Evolutionary conservation across 1,284 basidiomycete genomes (phyloP), one percentile per base, ranked within the genome.

Genomic region (Microbotryum silenes-acaulis): DNA sequence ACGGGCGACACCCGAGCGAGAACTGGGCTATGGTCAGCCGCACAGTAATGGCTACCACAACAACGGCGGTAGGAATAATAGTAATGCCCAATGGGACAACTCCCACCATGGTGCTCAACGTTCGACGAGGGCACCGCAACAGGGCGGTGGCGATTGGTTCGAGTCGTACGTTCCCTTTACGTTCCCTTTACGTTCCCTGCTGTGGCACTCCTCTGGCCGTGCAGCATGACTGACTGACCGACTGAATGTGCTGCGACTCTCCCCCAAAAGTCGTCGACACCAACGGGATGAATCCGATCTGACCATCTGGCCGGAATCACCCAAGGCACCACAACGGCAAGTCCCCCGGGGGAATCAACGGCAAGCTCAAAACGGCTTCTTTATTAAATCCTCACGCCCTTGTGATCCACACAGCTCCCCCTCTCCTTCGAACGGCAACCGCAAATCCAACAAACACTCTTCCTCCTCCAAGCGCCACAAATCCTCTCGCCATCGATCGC

Each of bases 261-360:
- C 6, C 27, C 27, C 27, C 27, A 27, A 27, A 27, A 27, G 91
- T 70, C 89, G 91, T 27, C 80, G 89, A 56, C 74, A 80, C 61
- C 84, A 91, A 73, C 79, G 91, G 57, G 85, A 87, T 65, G 78
- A 73, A 3, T 84, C 78, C 14, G 80, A 80, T 6, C 74, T 87
- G 2, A 82, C 82, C 66, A 81, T 92, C 54, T 96, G 91, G 91
- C 91, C 91, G 0, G 76, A 83, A 2, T 93, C 91, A 4, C 91
- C 91, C 18, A 55, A 65, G 0, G 86, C 86, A 69, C 82, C 80
- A 29, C 81, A 83, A 57, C 76, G 65, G 67, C 64, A 27, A 8
- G 58, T 63, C n/a, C 2, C 60, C 37, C 37, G 3, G 0, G 2
- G 3, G 3, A 25, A 42, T 18, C 14, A 18, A 4, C 14, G 16